Base-by-base conservation (phyloP, 2,329 filamentous ascomycete species). In the Cordyceps tenuipes region DNA sequence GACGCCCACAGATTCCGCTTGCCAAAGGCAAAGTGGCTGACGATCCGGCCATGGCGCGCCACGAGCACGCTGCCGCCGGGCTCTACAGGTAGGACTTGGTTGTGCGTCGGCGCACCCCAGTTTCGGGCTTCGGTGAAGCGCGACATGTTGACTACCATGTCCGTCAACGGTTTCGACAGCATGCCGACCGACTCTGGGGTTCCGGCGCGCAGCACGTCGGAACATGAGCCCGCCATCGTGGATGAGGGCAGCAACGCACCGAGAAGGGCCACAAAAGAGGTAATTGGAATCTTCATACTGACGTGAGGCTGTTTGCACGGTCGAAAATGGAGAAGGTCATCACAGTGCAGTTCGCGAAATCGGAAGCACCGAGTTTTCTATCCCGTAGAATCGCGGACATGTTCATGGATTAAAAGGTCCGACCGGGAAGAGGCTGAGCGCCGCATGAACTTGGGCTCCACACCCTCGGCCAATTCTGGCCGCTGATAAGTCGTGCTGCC, bases 111-210 rank as follows among this genome's bases (percentile, higher is more conserved):
- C 13, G 53, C 52, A 6, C 59, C 59, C 59, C 59, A 61, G 44
- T 64, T 62, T 10, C 60, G 39, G 9, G 61, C 41, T 10, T 64
- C 59, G 10, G 65, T 67, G 57, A 64, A 68, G 29, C 19, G 46
- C 5, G 66, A 65, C 26, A 68, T 56, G 52, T 67, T 67, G 39
- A 29, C 44, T 5, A 66, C 65, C 66, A 68, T 68, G 52, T 64
- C 60, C 31, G 51, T 13, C 29, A 67, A 59, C 12, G 66, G 66
- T 51, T 58, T 15, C 3, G 65, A 23, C 2, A 66, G 61, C 66
- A 77, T 70, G 47, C 71, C 74, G 68, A 70, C 65, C n/a, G 61
- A 62, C 9, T 62, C 57, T 9, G 59, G 63, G 17, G 58, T 54
- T 49, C 61, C 64, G 36, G 44, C 46, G 8, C 51, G 59, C 13